Base-by-base conservation (phyloP, 2,329 filamentous ascomycete species). In the Gliomastix tumulicola region DNA sequence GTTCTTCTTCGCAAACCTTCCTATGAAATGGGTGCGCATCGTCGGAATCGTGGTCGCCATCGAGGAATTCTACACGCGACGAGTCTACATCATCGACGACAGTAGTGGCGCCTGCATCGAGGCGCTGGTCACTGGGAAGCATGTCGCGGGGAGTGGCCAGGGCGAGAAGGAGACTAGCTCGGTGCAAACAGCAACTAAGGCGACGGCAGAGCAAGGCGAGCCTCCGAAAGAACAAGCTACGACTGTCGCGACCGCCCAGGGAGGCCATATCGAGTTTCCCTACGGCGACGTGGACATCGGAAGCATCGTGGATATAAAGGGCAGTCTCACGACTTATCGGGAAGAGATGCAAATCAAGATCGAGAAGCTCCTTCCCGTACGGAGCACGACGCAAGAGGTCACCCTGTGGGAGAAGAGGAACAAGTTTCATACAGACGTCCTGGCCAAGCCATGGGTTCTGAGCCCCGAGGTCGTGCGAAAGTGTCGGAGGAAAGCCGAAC, bases 21-120 rank as follows among this genome's bases (percentile, higher is more conserved):
- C 85, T 1, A 77, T 90, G 47, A 77, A 79, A 69, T 89, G 81
- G 75, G 74, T 85, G 36, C 79, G 81, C 42, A 57, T 89, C 21
- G 71, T 79, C 7, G 86, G 86, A 21, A 58, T 88, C 8, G 70
- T 90, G 17, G 79, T 88, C 38, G 75, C 73, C 11, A 59, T 78
- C 23, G 70, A 77, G 44, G 67, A 77, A 17, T 71, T 64, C 38
- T 43, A 49, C 23, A 58, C 57, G 23, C 62, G 62, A 23, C 65
- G 62, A 31, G 58, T 74, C 28, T 78, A 71, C 47, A 79, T 70
- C 3, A 54, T 84, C n/a, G 79, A 84, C 46, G 79, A 84, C 54
- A 75, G 78, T 52, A 80, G 74, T 44, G 79, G 79, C 12, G 57
- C 56, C 18, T 77, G 70, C 39, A 71, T 82, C 17, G 71, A 81